Evolutionary conservation across 2,329 filamentous ascomycete genomes (phyloP), one percentile per base, ranked within the genome.

Genomic region (Pseudogymnoascus sp.): DNA sequence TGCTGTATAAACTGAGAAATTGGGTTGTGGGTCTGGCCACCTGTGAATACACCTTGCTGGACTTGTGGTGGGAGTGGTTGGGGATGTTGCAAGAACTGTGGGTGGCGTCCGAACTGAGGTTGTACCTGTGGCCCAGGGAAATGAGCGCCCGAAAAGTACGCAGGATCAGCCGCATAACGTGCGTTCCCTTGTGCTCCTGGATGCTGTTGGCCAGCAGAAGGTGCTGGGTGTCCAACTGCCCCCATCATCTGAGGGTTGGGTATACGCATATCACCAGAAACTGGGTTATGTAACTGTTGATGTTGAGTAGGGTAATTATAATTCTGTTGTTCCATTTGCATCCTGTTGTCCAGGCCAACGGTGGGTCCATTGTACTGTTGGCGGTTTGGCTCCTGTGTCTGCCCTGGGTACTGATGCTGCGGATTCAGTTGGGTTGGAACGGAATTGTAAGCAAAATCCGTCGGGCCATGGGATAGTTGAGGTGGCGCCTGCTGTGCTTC

Each of bases 11-110:
- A 59, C 53, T 72, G 66, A 41, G 71, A 67, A 64, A 66, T 67
- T 61, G 65, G 68, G 59, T 65, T 61, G 65, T 71, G 57, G 70
- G 72, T 50, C 66, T 68, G 50, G 66, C 70, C 63, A 68, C 74
- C 25, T 72, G 77, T 76, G 43, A 83, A 78, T 61, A 82, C 72
- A 6, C 77, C 76, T 63, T 79, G 78, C 62, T 84, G 82, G 1
- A 82, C 79, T 53, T 83, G 80, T 6, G 80, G 82, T 28, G 81
- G 82, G 9, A 71, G 64, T 57, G 72, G 71, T 62, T 73, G 72
- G 11, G 71, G 71, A 59, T 72, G 70, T 60, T 71, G 65, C 7
- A 74, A 60, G 59, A 72, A 70, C 39, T 66, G 70, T 39, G 66
- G 70, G 65, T 69, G 70, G 65, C 65, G 47, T 53, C 47, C 28